Percentiles rank a stretch among this genome's conserved stretches.
These are phyloP conservation scores for Aspergillus clavatus DNA, from an alignment of 2,329 filamentous ascomycete species.

Conservation along the genomic window DNA sequence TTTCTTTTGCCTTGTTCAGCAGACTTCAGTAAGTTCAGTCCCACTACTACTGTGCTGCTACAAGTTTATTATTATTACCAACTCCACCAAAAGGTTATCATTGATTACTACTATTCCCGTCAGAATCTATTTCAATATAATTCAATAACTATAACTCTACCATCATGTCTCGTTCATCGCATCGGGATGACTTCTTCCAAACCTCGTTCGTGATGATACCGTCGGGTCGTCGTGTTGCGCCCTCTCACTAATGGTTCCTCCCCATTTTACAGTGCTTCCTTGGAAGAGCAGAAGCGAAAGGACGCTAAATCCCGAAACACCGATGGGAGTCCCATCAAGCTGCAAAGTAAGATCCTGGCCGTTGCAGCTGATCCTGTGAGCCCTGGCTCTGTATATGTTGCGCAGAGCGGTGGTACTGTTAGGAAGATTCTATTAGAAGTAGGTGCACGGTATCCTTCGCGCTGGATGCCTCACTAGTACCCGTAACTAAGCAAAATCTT, in stretches of 20 bases:
- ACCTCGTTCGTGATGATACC: constrained; percentile 62
- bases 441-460: constrained; percentile 39
- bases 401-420: constrained; percentile 79
- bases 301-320: constrained; percentile 73
- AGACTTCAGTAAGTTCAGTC: background rate
- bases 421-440: constrained; percentile 72
- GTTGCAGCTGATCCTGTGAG: constrained; percentile 63
- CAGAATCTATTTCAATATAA: no score
- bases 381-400: constrained; percentile 64
- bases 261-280: constrained; percentile 40
- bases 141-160: background rate
- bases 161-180: constrained; percentile 61
- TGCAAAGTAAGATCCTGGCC: constrained; percentile 83
- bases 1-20: constrained; percentile 7
- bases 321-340: constrained; percentile 71
- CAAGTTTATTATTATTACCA: no score
- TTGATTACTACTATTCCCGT: no score
- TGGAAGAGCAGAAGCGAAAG: constrained; percentile 55
- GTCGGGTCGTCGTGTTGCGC: constrained; percentile 3
- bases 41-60: no score
- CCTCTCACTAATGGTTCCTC: constrained; percentile 10
- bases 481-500: constrained; percentile 12
- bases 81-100: no score
- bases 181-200: constrained; percentile 85
- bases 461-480: constrained; percentile 5